Base-by-base conservation (phyloP, 768 basidiomycete species). In the Pulveroboletus sp. region DNA sequence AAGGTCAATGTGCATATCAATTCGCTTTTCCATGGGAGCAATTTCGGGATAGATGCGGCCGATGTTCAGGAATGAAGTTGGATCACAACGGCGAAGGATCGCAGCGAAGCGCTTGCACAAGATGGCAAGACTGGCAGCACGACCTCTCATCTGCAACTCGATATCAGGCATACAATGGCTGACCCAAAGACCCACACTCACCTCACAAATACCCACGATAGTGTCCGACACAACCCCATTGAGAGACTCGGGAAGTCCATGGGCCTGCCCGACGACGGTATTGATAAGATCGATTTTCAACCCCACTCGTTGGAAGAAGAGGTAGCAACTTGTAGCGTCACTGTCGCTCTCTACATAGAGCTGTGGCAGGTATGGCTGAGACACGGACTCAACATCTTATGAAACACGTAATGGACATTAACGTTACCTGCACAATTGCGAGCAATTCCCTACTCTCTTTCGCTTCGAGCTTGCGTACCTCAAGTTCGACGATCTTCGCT, bases 161-260 rank as follows among this genome's bases (percentile, higher is more conserved):
- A 38, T 32, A 52, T 45, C 24, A 51, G 18, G 21, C 26, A 6
- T 30, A 39, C 10, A 27, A 43, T 17, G 7, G 21, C 46, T 8
- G 47, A 37, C 37, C n/a, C 26, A 28, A 42, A 17, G 28, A 45
- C 24, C 8, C 5, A 37, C 17, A 60, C 76, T 28, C 53, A 89
- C 90, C 77, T 98, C 95, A 69, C 95, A 98, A 33, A 96, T 83
- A 15, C 91, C 91, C n/a, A 96, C 93, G 11, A 97, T 76, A 1
- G 76, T 78, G 46, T 96, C 94, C 0, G 91, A 86, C 0, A 93
- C 86, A 36, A 81, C 74, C 0, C 85, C 83, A 55, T 86, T 89
- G 21, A 98, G 80, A 4, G 89, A 82, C 35, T 92, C 90, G 6
- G 93, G 91, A 28, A 99, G 71, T 32, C 81, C 80, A 61, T 97